Evolutionary conservation across 2,329 filamentous ascomycete genomes (phyloP).

Genomic region (Colletotrichum neosansevieriae): DNA sequence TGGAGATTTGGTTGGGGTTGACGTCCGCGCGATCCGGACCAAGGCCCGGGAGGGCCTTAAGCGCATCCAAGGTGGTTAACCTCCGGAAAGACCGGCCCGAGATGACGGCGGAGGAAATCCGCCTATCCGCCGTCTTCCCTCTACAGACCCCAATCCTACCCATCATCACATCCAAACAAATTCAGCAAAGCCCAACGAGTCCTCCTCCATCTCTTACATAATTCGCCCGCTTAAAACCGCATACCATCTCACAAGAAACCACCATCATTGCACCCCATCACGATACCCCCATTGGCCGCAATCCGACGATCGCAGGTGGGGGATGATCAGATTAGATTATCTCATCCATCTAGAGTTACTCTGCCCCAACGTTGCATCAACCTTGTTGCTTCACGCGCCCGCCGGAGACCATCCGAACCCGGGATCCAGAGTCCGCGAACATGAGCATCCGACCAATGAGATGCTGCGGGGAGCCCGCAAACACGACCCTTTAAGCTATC

Average conservation of each 20-base stretch:
- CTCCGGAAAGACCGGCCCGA: too few species aligned
- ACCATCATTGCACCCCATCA: neutral
- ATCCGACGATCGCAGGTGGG: constrained; percentile 1
- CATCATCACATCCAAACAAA: too few species aligned
- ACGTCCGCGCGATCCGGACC: too few species aligned
- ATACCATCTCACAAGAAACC: neutral
- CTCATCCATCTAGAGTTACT: neutral
- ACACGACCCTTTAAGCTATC: constrained; percentile 20
- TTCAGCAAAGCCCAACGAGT: too few species aligned
- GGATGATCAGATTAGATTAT: constrained; percentile 27
- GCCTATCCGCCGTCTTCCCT: too few species aligned
- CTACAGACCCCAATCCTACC: too few species aligned
- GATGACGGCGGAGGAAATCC: too few species aligned
- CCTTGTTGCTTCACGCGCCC: neutral
- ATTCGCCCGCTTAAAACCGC: constrained; percentile 1
- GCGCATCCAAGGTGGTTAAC: too few species aligned
- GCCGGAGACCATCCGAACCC: constrained; percentile 6
- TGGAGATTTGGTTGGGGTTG: too few species aligned
- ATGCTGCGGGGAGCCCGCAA: neutral
- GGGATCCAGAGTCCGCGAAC: neutral
- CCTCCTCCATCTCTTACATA: too few species aligned
- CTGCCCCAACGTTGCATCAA: neutral
- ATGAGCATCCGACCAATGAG: neutral
- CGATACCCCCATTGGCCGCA: neutral
- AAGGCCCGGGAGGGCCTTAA: too few species aligned